These are phyloP conservation scores for Fusarium bulbicola DNA, from an alignment of 2,329 filamentous ascomycete genomes.

Conservation along the genomic window DNA sequence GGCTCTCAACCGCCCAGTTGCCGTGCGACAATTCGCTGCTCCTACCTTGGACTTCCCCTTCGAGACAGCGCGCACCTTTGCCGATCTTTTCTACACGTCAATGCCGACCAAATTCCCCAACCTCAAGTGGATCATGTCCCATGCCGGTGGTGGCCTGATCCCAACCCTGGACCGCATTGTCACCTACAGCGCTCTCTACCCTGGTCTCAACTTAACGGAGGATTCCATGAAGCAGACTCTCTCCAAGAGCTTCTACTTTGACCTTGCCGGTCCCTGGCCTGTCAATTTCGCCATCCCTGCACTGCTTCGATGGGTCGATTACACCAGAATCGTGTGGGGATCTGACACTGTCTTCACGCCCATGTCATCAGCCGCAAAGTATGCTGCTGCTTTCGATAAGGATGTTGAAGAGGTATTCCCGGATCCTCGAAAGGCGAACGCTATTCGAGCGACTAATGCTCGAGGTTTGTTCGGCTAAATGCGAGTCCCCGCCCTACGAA, in stretches of 20 bases:
- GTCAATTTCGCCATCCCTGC: constrained; percentile 11
- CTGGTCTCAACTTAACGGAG: constrained; percentile 6
- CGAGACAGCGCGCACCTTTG: constrained; percentile 30
- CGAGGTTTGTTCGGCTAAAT: not conserved
- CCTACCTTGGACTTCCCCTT: constrained; percentile 13
- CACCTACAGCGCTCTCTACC: constrained; percentile 13
- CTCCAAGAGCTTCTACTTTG: constrained; percentile 1
- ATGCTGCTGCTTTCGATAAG: constrained; percentile 11
- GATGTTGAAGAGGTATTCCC: not conserved
- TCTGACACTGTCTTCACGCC: constrained; percentile 20
- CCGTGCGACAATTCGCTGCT: constrained; percentile 8
- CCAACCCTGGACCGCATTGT: constrained; percentile 36
- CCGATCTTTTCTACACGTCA: constrained; percentile 29
- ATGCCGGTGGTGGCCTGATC: constrained; percentile 39
- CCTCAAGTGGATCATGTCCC: constrained; percentile 41
- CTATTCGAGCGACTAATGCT: constrained; percentile 7
- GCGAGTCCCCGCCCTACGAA: not conserved
- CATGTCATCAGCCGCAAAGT: constrained; percentile 1
- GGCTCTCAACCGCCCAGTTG: constrained; percentile 10
- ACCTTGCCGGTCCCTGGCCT: constrained; percentile 12
- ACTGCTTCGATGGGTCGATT: constrained; percentile 13
- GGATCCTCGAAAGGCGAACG: constrained; percentile 1
- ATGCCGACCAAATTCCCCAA: constrained; percentile 36
- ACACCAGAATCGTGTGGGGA: constrained; percentile 12
- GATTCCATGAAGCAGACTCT: constrained; percentile 3